phyloP scores from a whole-genome alignment of 371 early-diverging fungal genomes.

The Actinomortierella wolfii region DNA sequence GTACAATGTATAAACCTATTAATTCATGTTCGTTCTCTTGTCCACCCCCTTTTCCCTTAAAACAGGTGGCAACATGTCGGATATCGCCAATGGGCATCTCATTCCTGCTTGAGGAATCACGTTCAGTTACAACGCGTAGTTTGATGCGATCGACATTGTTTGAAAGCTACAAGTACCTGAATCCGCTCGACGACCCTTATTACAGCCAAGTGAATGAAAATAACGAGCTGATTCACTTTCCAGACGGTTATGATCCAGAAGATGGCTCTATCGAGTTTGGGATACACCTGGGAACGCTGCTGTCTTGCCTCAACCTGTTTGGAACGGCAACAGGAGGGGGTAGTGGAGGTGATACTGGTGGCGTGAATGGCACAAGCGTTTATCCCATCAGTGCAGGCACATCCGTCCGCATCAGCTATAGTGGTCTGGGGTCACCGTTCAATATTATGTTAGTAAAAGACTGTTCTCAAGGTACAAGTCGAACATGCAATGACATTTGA shows the following conservation, averaged over 20 bases:
- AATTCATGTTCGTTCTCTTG: neutral
- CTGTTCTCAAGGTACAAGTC: slow-evolving; percentile 8
- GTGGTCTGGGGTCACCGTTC: slow-evolving; percentile 24
- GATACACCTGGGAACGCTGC: slow-evolving; percentile 23
- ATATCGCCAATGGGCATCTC: slow-evolving; percentile 21
- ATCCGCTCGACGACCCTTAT: neutral
- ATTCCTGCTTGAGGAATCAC: slow-evolving; percentile 37
- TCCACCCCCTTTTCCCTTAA: slow-evolving; percentile 4
- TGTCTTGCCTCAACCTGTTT: slow-evolving; percentile 42
- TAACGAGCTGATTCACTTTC: slow-evolving; percentile 7
- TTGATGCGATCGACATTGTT: slow-evolving; percentile 23
- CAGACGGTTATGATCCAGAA: slow-evolving; percentile 14
- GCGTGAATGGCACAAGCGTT: neutral
- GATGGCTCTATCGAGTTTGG: slow-evolving; percentile 28
- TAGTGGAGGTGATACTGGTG: neutral
- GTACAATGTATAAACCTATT: neutral
- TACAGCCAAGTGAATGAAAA: neutral
- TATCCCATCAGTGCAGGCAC: slow-evolving; percentile 5
- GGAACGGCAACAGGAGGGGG: slow-evolving; percentile 26
- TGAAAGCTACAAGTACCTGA: slow-evolving; percentile 26
- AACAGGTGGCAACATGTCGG: slow-evolving; percentile 18
- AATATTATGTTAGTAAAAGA: no score
- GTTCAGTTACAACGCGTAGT: slow-evolving; percentile 30
- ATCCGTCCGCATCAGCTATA: slow-evolving; percentile 27
- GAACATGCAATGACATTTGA: no score